Evolutionary conservation across 257 asterid species (phyloP).

Genomic region (Scutellaria baicalensis): DNA sequence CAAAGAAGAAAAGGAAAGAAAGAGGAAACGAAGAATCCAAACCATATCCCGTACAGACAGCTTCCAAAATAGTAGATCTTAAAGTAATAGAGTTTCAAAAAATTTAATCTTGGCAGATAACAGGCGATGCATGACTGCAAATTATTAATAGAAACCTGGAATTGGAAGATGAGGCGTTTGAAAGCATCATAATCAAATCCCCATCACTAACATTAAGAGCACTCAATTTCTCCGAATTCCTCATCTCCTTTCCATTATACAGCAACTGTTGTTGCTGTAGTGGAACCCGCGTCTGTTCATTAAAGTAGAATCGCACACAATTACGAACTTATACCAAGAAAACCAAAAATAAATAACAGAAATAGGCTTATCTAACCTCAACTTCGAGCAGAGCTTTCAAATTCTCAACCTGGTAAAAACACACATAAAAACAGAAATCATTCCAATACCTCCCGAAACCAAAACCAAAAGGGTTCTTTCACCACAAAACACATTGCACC

Average conservation of each 20-base stretch:
- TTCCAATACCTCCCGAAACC: neutral
- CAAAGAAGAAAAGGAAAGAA: neutral
- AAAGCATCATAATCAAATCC: conserved; percentile 89
- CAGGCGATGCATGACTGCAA: neutral
- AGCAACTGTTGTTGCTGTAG: conserved; percentile 87
- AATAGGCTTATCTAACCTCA: conserved; percentile 51
- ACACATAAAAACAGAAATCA: neutral
- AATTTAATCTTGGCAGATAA: neutral
- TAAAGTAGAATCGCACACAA: conserved; percentile 12
- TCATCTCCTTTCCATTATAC: conserved; percentile 72
- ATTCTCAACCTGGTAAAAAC: conserved; percentile 74
- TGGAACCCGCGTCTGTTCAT: conserved; percentile 68
- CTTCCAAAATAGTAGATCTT: neutral
- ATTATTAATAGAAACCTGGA: conserved; percentile 41
- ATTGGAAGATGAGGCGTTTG: conserved; percentile 34
- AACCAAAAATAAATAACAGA: neutral
- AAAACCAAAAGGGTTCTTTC: neutral
- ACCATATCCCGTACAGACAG: neutral
- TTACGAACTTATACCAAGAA: neutral
- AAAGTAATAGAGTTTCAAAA: neutral
- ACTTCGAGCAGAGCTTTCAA: conserved; percentile 94
- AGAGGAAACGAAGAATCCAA: neutral
- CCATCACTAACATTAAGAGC: conserved; percentile 75
- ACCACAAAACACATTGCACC: neutral
- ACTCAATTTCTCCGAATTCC: conserved; percentile 69